Percentiles rank a stretch among this genome's conserved stretches.
phyloP scores from a whole-genome alignment of 768 basidiomycete species.

The Roridomyces roridus region DNA sequence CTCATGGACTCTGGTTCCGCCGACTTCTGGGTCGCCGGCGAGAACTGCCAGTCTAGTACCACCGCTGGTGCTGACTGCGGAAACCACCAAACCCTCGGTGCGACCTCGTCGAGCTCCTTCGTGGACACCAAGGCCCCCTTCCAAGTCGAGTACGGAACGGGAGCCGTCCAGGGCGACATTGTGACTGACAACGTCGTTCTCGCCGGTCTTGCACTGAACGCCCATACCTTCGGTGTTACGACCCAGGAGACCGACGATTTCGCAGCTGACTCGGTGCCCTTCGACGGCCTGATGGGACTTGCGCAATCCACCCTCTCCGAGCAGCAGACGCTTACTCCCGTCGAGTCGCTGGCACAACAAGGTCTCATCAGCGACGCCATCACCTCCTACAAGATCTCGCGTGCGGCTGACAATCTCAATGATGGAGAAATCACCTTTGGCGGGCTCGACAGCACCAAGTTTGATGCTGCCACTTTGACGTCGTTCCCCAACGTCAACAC shows the following conservation, averaged over 20 bases:
- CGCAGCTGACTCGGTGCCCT: constrained; percentile 50
- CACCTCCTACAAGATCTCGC: constrained; percentile 81
- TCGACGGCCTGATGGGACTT: constrained; percentile 82
- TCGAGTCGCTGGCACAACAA: constrained; percentile 67
- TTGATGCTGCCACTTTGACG: constrained; percentile 61
- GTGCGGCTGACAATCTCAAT: constrained; percentile 69
- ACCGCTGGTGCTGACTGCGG: constrained; percentile 51
- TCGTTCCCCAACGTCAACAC: constrained; percentile 67
- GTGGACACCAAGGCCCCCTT: constrained; percentile 55
- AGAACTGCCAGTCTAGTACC: constrained; percentile 58
- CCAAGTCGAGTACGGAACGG: constrained; percentile 72
- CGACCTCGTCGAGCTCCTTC: constrained; percentile 67
- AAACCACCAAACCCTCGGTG: constrained; percentile 70
- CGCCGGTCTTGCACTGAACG: constrained; percentile 62
- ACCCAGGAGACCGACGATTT: constrained; percentile 67
- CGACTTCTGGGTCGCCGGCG: constrained; percentile 69
- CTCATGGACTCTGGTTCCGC: constrained; percentile 77
- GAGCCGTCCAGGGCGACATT: constrained; percentile 68
- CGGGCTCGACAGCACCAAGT: constrained; percentile 64
- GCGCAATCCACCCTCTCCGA: constrained; percentile 76
- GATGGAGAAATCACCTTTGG: constrained; percentile 88
- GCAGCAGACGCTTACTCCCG: constrained; percentile 68
- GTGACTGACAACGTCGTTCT: constrained; percentile 67
- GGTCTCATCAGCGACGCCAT: constrained; percentile 69
- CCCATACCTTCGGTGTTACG: constrained; percentile 75